Conservation (phyloP, 306 rosid species). For the Elaeagnus macrophylla region DNA sequence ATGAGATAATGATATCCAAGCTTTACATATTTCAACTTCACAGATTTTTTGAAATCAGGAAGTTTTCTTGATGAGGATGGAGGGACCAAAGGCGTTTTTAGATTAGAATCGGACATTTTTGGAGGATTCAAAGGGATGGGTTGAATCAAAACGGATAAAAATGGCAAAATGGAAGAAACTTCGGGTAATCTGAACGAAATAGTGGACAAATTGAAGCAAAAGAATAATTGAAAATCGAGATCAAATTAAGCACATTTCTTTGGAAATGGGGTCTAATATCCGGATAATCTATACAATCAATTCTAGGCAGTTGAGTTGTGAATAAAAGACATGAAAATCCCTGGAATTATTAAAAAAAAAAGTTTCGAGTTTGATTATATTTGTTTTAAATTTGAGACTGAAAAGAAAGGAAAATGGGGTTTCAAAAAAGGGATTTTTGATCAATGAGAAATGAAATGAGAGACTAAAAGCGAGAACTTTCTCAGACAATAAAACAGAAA, state of each 20-base stretch:
- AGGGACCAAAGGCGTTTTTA: conserved; percentile 20
- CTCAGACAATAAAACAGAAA: conserved; percentile 6
- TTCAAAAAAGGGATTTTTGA: too few species aligned
- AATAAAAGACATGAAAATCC: background rate
- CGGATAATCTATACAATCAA: background rate
- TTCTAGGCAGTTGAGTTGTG: background rate
- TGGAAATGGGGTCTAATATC: conserved; percentile 8
- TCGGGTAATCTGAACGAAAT: conserved; percentile 9
- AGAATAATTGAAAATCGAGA: conserved; percentile 2
- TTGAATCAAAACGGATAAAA: conserved; percentile 2
- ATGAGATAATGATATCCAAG: conserved; percentile 51
- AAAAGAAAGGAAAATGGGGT: too few species aligned
- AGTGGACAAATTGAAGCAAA: conserved; percentile 13
- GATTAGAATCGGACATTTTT: conserved; percentile 31
- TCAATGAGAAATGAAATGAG: background rate
- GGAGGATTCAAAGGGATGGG: conserved; percentile 7
- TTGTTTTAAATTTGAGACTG: background rate
- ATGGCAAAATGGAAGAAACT: conserved; percentile 5
- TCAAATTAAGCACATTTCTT: conserved; percentile 6
- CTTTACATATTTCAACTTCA: conserved; percentile 52
- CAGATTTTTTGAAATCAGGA: conserved; percentile 46
- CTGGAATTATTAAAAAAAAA: background rate
- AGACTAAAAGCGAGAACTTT: background rate
- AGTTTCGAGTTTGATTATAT: background rate
- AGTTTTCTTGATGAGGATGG: conserved; percentile 23